These are phyloP conservation scores for Tillandsia fasciculata DNA, from an alignment of 176 grass and related monocot genomes.

Conservation along the genomic window DNA sequence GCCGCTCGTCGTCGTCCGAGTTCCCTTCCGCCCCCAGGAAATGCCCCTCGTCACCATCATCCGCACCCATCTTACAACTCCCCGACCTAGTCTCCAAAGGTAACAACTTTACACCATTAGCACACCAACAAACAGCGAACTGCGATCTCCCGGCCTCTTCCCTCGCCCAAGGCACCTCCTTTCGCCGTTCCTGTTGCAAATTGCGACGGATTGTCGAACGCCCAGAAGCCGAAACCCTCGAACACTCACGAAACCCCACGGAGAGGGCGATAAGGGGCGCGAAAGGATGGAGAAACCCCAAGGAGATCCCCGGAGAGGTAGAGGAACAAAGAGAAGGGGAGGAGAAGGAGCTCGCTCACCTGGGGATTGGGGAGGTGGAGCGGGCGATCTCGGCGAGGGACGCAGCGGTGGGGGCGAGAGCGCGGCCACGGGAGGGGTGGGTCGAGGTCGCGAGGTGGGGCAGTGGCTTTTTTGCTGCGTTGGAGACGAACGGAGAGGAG, in stretches of 20 bases:
- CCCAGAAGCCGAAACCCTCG: slow-evolving; percentile 1
- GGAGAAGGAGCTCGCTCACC: background rate
- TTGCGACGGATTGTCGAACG: background rate
- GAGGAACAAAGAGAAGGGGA: too few relatives aligned
- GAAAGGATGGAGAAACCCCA: too few relatives aligned
- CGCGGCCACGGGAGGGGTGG: background rate
- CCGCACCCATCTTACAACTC: slow-evolving; percentile 19
- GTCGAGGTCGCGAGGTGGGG: too few relatives aligned
- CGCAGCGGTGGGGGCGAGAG: background rate
- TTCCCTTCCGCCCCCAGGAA: slow-evolving; percentile 15
- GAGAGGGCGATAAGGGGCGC: too few relatives aligned
- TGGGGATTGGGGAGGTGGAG: background rate
- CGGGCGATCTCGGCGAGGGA: background rate
- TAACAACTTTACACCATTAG: slow-evolving; percentile 1
- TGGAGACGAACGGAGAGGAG: too few relatives aligned
- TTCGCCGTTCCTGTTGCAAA: background rate
- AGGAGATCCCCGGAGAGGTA: background rate
- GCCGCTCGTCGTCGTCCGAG: slow-evolving; percentile 41
- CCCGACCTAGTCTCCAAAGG: slow-evolving; percentile 12
- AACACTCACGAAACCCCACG: background rate
- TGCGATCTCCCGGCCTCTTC: slow-evolving; percentile 3
- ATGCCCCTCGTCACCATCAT: slow-evolving; percentile 16
- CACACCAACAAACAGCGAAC: slow-evolving; percentile 17
- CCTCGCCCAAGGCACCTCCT: background rate
- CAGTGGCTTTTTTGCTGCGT: too few relatives aligned